phyloP scores from a whole-genome alignment of 176 grass and related monocot genomes.

The bread wheat (Triticum aestivum) region DNA sequence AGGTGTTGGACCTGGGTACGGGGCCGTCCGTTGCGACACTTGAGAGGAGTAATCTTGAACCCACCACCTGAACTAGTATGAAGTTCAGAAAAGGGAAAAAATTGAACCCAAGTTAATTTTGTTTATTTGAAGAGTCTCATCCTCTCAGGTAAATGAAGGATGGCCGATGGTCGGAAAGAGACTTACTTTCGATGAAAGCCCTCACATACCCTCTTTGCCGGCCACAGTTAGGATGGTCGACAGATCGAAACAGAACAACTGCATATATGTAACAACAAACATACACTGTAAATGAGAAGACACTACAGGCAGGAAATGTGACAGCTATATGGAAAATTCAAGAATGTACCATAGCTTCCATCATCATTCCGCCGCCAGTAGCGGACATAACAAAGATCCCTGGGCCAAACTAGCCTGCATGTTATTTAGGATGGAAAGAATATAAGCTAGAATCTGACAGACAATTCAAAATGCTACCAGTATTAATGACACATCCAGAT shows the following conservation, averaged over 20 bases:
- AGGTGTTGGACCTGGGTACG: constrained; percentile 93
- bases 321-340: constrained; percentile 3
- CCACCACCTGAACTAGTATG: constrained; percentile 73
- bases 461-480: neutral
- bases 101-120: constrained; percentile 1
- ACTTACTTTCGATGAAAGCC: constrained; percentile 94
- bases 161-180: constrained; percentile 19
- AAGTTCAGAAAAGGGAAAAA: constrained; percentile 32
- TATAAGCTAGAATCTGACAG: neutral
- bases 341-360: constrained; percentile 85
- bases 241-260: constrained; percentile 93
- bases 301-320: neutral
- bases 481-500: neutral
- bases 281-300: constrained; percentile 25
- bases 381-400: constrained; percentile 93
- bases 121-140: constrained; percentile 1
- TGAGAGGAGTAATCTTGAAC: constrained; percentile 91
- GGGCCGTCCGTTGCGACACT: constrained; percentile 62
- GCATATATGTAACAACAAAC: constrained; percentile 33
- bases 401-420: constrained; percentile 85
- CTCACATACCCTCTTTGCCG: constrained; percentile 73
- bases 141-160: constrained; percentile 13
- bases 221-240: constrained; percentile 79
- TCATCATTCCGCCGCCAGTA: constrained; percentile 98
- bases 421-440: constrained; percentile 22